Conservation (phyloP, 2,329 filamentous ascomycete genomes). For the Tolypocladium tundrense region DNA sequence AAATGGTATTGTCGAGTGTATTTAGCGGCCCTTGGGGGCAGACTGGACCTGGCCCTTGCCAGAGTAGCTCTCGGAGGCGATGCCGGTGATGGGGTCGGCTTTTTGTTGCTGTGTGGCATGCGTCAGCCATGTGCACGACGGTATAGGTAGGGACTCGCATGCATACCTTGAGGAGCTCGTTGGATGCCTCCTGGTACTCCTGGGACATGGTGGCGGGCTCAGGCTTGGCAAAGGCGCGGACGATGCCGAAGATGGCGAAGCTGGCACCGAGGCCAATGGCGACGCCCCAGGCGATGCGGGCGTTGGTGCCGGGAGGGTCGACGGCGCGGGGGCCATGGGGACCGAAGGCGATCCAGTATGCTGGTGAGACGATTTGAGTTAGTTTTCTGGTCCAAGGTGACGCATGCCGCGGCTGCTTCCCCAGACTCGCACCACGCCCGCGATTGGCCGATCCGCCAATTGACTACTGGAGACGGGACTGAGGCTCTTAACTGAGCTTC, state of each 20-base stretch:
- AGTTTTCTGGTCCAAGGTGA: constrained; percentile 15
- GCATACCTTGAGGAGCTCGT: constrained; percentile 83
- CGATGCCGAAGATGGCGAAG: constrained; percentile 58
- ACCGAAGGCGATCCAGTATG: constrained; percentile 98
- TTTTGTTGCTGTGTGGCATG: constrained; percentile 57
- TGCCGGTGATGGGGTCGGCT: constrained; percentile 76
- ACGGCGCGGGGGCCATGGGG: constrained; percentile 85
- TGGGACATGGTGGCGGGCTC: constrained; percentile 82
- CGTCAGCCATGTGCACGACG: not conserved
- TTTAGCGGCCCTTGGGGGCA: constrained; percentile 41
- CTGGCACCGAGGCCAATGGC: constrained; percentile 56
- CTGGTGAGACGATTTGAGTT: constrained; percentile 44
- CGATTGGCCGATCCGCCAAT: not conserved
- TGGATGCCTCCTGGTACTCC: constrained; percentile 92
- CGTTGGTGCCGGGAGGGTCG: constrained; percentile 73
- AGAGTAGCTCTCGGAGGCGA: constrained; percentile 67
- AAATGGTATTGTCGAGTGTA: constrained; percentile 12
- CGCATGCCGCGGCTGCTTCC: constrained; percentile 1
- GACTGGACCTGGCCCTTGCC: constrained; percentile 74
- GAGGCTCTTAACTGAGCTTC: constrained; percentile 3
- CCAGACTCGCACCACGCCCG: constrained; percentile 3
- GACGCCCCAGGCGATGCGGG: constrained; percentile 68
- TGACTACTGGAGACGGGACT: not conserved
- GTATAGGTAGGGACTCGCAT: not conserved
- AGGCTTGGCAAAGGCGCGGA: constrained; percentile 63